phyloP scores from a whole-genome alignment of 108 stramenopile genomes.

The Nitzschia palea region DNA sequence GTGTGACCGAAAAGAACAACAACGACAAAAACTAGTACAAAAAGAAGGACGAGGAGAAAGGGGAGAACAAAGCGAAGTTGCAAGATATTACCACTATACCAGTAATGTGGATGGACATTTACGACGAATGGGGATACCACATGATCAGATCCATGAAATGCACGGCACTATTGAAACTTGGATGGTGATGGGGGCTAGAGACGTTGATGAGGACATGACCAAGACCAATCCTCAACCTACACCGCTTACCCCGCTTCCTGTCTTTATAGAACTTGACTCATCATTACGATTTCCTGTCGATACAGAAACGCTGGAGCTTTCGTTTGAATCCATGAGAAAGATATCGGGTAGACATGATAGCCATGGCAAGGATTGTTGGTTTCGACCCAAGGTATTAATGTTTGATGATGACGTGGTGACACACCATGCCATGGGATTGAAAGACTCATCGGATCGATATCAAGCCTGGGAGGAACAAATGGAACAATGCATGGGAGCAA shows the following conservation, averaged over 20 bases:
- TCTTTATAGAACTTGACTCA: background rate
- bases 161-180: constrained; percentile 32
- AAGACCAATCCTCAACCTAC: too few relatives aligned
- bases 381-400: constrained; percentile 21
- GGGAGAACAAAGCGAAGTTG: constrained; percentile 1
- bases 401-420: constrained; percentile 22
- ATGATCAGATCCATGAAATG: constrained; percentile 39
- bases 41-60: background rate
- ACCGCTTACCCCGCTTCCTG: too few relatives aligned
- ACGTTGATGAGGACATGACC: background rate
- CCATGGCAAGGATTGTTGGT: background rate
- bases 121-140: constrained; percentile 26
- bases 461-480: constrained; percentile 52
- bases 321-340: background rate
- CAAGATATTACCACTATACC: constrained; percentile 56
- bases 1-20: constrained; percentile 34
- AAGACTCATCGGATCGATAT: constrained; percentile 22
- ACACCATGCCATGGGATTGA: constrained; percentile 14
- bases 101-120: constrained; percentile 66
- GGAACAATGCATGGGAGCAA: constrained; percentile 24
- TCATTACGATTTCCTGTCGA: constrained; percentile 5
- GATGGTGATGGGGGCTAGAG: background rate
- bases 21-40: constrained; percentile 5
- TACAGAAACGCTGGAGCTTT: background rate
- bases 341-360: background rate